A percentile compares a stretch with the other conserved stretches of the same genome.
Conservation (phyloP, 225 moss, liverwort and hornwort genomes). For the Asterella californica region DNA sequence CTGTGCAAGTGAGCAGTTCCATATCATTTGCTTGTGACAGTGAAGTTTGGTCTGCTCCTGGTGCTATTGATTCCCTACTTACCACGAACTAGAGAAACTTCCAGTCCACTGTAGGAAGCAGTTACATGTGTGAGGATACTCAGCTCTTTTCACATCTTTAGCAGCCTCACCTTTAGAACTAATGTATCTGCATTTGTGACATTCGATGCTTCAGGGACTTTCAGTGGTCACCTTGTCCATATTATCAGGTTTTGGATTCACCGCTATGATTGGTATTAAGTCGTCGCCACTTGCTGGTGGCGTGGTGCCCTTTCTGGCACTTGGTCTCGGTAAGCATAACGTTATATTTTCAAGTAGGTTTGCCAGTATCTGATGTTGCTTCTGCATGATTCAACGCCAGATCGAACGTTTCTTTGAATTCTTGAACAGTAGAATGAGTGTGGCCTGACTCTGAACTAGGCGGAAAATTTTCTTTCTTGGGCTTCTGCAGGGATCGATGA, state of each 20-base stretch:
- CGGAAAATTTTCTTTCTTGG: neutral
- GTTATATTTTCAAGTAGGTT: neutral
- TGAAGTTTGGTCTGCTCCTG: neutral
- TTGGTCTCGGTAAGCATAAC: slow-evolving; percentile 61
- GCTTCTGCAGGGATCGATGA: slow-evolving; percentile 78
- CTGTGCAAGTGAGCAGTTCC: neutral
- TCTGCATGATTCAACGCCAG: too few relatives aligned
- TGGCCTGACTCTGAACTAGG: neutral
- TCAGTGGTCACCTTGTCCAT: slow-evolving; percentile 67
- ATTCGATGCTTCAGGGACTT: slow-evolving; percentile 63
- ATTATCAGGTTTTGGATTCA: slow-evolving; percentile 81
- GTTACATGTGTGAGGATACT: too few relatives aligned
- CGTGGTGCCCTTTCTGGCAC: slow-evolving; percentile 89
- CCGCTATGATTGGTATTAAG: slow-evolving; percentile 69
- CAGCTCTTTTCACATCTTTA: too few relatives aligned
- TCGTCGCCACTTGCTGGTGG: slow-evolving; percentile 89
- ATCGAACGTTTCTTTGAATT: neutral
- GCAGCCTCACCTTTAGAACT: neutral
- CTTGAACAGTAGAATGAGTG: neutral
- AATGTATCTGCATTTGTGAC: neutral
- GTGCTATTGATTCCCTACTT: neutral
- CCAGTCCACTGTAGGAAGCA: too few relatives aligned
- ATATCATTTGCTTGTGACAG: neutral
- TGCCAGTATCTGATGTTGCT: neutral
- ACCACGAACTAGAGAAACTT: neutral